Evolutionary conservation across 495 filamentous ascomycete species (phyloP).

Genomic region (Hypoxylon fuscum): DNA sequence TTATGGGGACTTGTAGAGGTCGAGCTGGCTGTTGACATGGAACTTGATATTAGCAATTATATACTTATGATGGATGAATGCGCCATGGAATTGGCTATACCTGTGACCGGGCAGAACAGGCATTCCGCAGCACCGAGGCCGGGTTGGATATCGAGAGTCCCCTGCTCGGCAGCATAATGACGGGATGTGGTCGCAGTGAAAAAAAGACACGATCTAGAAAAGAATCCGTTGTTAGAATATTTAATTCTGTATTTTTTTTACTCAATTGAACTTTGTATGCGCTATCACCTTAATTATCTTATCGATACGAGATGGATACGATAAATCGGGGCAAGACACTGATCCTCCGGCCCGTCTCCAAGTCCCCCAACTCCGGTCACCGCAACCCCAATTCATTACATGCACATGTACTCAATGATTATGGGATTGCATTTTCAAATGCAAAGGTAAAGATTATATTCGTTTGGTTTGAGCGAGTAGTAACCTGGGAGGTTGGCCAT

Average conservation of each 20-base stretch:
- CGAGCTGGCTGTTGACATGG: constrained; percentile 20
- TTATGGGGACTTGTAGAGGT: constrained; percentile 19
- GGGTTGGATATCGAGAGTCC: constrained; percentile 56
- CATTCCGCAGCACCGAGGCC: constrained; percentile 51
- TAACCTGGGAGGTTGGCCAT: neutral
- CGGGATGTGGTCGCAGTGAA: constrained; percentile 9
- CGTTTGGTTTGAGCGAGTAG: too few relatives aligned
- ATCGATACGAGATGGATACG: too few relatives aligned
- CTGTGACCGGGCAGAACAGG: constrained; percentile 43
- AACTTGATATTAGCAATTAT: constrained; percentile 27
- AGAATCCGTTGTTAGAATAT: neutral
- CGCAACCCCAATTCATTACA: too few relatives aligned
- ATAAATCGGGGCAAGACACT: too few relatives aligned
- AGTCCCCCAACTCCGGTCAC: too few relatives aligned
- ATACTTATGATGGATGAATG: too few relatives aligned
- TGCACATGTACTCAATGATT: too few relatives aligned
- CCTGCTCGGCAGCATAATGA: constrained; percentile 63
- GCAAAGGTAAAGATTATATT: too few relatives aligned
- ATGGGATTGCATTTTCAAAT: too few relatives aligned
- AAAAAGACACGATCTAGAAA: constrained; percentile 12
- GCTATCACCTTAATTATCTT: too few relatives aligned
- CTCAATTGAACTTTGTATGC: too few relatives aligned
- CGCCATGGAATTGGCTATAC: constrained; percentile 17
- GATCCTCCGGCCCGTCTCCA: too few relatives aligned
- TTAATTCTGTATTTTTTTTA: neutral